Evolutionary conservation across 1,284 basidiomycete genomes (phyloP).

Genomic region (Rhodofomes roseus): DNA sequence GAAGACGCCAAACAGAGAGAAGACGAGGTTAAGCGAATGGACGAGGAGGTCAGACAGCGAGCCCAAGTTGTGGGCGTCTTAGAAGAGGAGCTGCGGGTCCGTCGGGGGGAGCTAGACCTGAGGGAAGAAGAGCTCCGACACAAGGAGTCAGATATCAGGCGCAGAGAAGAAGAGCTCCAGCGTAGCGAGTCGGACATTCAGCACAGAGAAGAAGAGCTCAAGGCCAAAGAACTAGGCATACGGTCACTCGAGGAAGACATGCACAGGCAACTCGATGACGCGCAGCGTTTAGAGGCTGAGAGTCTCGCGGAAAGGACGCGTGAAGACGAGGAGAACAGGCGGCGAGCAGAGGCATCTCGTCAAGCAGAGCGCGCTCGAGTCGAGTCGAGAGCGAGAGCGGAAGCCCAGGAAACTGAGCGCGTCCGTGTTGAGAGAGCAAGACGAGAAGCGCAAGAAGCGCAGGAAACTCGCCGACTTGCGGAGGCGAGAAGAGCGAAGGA

Average conservation of each 20-base stretch:
- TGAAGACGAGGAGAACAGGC: background rate
- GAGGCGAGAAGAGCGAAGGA: constrained; percentile 23
- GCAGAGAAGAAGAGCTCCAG: background rate
- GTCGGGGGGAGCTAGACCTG: background rate
- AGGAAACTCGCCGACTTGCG: constrained; percentile 20
- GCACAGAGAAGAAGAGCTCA: background rate
- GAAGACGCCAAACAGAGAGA: background rate
- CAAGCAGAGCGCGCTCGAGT: background rate
- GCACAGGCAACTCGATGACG: background rate
- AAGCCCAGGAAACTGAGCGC: no score
- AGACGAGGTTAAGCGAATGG: background rate
- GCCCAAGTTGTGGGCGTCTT: background rate
- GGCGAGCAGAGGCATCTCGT: background rate
- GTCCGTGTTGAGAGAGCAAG: no score
- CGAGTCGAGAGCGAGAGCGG: background rate
- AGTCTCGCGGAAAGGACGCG: background rate
- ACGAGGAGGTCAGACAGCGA: background rate
- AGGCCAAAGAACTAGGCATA: background rate
- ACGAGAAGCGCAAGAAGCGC: background rate
- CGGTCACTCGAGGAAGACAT: background rate
- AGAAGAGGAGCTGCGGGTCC: background rate
- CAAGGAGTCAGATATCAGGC: background rate
- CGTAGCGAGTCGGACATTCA: background rate
- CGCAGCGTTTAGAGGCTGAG: background rate
- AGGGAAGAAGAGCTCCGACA: background rate